These are phyloP conservation scores for Rubus idaeus DNA, from an alignment of 306 rosid species.

Conservation along the genomic window DNA sequence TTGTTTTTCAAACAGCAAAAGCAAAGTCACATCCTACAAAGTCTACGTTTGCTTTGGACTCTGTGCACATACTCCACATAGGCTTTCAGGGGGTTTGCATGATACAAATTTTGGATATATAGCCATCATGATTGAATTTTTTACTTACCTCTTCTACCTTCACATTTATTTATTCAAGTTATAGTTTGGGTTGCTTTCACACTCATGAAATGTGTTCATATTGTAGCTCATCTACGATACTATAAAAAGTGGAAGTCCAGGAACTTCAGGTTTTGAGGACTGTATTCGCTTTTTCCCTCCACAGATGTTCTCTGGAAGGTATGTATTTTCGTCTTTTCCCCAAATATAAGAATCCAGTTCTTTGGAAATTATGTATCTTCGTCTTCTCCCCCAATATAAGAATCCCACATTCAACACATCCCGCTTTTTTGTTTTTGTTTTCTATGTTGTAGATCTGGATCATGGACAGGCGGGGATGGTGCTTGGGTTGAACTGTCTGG, in stretches of 20 bases:
- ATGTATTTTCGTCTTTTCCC: slow-evolving; percentile 16
- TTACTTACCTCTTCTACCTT: not conserved
- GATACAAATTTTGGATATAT: not conserved
- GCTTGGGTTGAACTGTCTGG: slow-evolving; percentile 96
- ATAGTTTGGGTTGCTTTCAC: slow-evolving; percentile 8
- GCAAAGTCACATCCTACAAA: not conserved
- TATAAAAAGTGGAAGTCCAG: slow-evolving; percentile 74
- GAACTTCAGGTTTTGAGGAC: slow-evolving; percentile 94
- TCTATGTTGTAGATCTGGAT: slow-evolving; percentile 63
- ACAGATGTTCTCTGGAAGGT: slow-evolving; percentile 95
- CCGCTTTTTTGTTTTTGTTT: not conserved
- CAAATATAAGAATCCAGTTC: slow-evolving; percentile 33
- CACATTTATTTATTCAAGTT: slow-evolving; percentile 24
- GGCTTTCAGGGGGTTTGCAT: not conserved
- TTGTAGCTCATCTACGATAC: slow-evolving; percentile 92
- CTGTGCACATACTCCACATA: slow-evolving; percentile 1
- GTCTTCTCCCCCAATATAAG: slow-evolving; percentile 6
- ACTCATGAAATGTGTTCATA: slow-evolving; percentile 31
- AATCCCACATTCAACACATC: not conserved
- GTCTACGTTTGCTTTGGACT: not conserved
- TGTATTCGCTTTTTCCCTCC: slow-evolving; percentile 89
- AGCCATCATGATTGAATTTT: not conserved
- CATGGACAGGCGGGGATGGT: slow-evolving; percentile 93
- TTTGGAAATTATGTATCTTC: slow-evolving; percentile 68
- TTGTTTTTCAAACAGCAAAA: not conserved